Evolutionary conservation across 2,329 filamentous ascomycete genomes (phyloP), one percentile per base, ranked within the genome.

Genomic region (Cladophialophora immunda): DNA sequence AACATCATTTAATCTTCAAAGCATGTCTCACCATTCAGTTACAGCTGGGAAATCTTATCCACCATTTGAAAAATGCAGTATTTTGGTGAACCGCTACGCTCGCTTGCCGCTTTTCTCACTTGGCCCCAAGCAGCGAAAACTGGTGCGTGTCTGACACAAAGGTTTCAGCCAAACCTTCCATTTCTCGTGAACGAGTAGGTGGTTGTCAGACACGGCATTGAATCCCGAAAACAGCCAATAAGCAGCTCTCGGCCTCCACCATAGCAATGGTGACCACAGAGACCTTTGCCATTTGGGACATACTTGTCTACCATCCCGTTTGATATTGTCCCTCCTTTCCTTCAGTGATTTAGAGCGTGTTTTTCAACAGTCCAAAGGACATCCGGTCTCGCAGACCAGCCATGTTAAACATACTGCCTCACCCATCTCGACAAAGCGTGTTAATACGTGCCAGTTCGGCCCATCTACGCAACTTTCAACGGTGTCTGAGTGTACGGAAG

Each of bases 1-100:
- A 9, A 38, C 29, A 59, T 15, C n/a, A 52, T 34, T 59, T 30
- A 50, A 59, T 59, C 19, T n/a, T 50, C 25, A 27, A 41, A 22
- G 27, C 11, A 4, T 25, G 45, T 25, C 22, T 25, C 45, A 27
- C 22, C 19, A 27, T 27, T 25, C 11, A 8, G 9, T 36, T 11
- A 13, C 19, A 11, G 22, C 22, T 50, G 8, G 45, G 17, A 50
- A 50, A 50, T 15, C n/a, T n/a, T n/a, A 50, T 27, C 19, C 11
- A 11, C 22, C 9, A 11, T 27, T 27, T 27, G 22, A 50, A 8
- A 27, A 15, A 13, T 11, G 25, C 45, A 25, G 11, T 4, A 25
- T 50, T 25, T 27, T 4, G 19, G 4, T 25, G 22, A 13, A 2
- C 4, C 15, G 36, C 36, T 8, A 41, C 8, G 38, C 38, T n/a